Evolutionary conservation across 176 grass and related monocot species (phyloP), one percentile per base, ranked within the genome.

Genomic region (Aechmea fasciata): DNA sequence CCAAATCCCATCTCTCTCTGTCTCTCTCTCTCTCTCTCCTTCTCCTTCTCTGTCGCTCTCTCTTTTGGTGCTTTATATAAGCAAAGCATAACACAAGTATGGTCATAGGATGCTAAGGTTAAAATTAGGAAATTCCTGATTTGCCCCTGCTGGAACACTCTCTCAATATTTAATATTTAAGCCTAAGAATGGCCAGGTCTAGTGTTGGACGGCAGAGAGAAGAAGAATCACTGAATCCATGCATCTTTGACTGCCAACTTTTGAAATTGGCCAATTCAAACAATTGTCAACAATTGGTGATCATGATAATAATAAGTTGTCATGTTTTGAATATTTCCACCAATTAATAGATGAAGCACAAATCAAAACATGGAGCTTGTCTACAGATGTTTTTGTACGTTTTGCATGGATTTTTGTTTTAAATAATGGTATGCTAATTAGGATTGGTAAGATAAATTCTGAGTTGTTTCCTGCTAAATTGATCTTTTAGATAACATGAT

Each of bases 31-130:
- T 52, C 12, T 71, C 63, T 47, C 13, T 47, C 59, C n/a, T n/a
- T 68, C 22, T 71, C 66, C 69, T 64, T 78, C 0, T 52, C 12
- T 71, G 53, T 47, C 13, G 25, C 59, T 48, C 12, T 15, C 11
- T 47, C 29, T 23, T 66, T 17, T 17, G 25, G 47, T 70, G 13
- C 52, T 33, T 74, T 83, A 79, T 83, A 83, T 80, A 74, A 71
- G 23, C 25, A 2, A 62, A 57, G 70, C 13, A 59, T 0, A 51
- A 47, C 47, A 51, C 61, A 10, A 61, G 55, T 20, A 61, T 18
- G n/a, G 55, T 9, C 55, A n/a, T 59, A 18, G 54, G 15, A 59
- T 59, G 54, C 54, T 10, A 20, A 17, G 8, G 3, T 59, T 9
- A 5, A 59, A 17, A 59, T 14, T 17, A 41, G 9, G 3, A 61